phyloP scores from a whole-genome alignment of 768 basidiomycete genomes.

The Hydnum rufescens region DNA sequence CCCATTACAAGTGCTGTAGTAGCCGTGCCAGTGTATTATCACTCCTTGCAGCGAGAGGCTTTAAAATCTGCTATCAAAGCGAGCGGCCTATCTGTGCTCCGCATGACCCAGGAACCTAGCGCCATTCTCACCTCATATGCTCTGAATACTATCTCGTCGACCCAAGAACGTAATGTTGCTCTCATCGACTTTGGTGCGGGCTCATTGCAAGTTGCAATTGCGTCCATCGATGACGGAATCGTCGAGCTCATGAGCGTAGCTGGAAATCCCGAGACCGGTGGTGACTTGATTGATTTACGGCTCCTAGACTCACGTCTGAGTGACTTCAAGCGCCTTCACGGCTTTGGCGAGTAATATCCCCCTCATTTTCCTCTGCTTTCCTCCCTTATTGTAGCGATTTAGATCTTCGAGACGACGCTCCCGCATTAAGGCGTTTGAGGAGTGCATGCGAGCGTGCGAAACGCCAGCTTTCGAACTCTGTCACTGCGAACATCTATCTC shows the following conservation, averaged over 20 bases:
- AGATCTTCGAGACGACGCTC: neutral
- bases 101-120: neutral
- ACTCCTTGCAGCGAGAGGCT: neutral
- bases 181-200: neutral
- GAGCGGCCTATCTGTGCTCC: neutral
- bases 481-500: neutral
- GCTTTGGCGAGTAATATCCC: neutral
- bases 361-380: neutral
- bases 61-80: neutral
- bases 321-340: neutral
- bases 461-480: neutral
- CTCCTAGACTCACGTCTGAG: neutral
- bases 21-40: neutral
- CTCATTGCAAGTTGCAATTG: neutral
- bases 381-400: neutral
- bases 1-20: neutral
- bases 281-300: neutral
- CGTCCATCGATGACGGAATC: neutral
- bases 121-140: neutral
- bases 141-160: neutral
- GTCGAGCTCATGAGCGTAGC: neutral
- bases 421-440: neutral
- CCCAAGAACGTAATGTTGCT: neutral
- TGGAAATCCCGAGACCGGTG: neutral
- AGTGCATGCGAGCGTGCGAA: slow-evolving; percentile 1